Conservation (phyloP, 2,329 filamentous ascomycete genomes). For the Gliomastix tumulicola region DNA sequence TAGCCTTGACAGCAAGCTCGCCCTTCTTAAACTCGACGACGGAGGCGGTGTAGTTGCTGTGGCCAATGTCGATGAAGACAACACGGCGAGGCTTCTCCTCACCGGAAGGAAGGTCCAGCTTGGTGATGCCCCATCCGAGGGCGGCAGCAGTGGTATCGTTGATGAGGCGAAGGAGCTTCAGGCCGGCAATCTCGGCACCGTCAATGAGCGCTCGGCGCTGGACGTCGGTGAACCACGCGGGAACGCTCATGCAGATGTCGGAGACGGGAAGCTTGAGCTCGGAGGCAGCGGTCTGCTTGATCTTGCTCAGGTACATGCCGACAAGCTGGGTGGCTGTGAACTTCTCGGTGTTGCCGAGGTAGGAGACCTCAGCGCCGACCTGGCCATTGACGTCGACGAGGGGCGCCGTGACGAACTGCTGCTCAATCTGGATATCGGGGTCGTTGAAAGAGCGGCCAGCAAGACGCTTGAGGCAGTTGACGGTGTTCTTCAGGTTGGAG, state of each 20-base stretch:
- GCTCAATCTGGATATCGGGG: slow-evolving; percentile 88
- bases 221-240: slow-evolving; percentile 93
- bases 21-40: slow-evolving; percentile 97
- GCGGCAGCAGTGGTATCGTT: slow-evolving; percentile 97
- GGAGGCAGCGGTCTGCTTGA: slow-evolving; percentile 77
- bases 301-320: slow-evolving; percentile 93
- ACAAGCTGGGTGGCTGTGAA: slow-evolving; percentile 93
- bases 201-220: slow-evolving; percentile 88
- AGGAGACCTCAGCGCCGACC: slow-evolving; percentile 89
- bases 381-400: slow-evolving; percentile 89
- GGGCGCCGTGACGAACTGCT: slow-evolving; percentile 79
- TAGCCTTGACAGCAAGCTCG: slow-evolving; percentile 88
- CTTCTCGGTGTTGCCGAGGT: slow-evolving; percentile 89
- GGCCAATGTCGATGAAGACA: slow-evolving; percentile 87
- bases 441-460: slow-evolving; percentile 81
- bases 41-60: slow-evolving; percentile 92
- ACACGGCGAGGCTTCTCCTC: slow-evolving; percentile 93
- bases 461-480: slow-evolving; percentile 86
- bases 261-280: slow-evolving; percentile 89
- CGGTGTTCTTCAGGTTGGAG: slow-evolving; percentile 98
- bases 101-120: slow-evolving; percentile 78
- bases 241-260: slow-evolving; percentile 90
- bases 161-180: slow-evolving; percentile 89
- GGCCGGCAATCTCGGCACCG: slow-evolving; percentile 84
- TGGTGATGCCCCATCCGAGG: slow-evolving; percentile 95